Evolutionary conservation across 2,329 filamentous ascomycete genomes (phyloP), one percentile per base, ranked within the genome.

Genomic region (Cladosporium velox): DNA sequence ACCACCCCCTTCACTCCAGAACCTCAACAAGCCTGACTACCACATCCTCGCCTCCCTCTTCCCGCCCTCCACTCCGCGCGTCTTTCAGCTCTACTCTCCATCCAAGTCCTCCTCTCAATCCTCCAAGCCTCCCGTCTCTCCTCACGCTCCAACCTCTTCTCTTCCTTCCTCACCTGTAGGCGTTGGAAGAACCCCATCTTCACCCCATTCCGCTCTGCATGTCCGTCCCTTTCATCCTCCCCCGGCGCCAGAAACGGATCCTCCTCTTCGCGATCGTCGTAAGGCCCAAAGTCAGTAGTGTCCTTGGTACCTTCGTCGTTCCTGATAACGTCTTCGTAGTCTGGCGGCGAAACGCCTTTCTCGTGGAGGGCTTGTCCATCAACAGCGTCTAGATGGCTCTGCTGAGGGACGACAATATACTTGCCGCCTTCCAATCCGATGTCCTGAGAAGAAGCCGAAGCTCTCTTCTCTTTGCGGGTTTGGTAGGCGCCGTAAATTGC

Each of bases 1-100:
- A 4, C 24, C 24, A 8, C 41, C 5, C 8, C 10, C 14, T 6
- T 21, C 41, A 3, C n/a, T 21, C 6, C 26, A 5, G 26, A 15
- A 24, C 59, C 61, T 59, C 65, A 55, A 61, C 68, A 60, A 21
- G 58, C 41, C 15, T 26, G 58, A 15, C 58, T 47, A 49, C 49
- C 44, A 21, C 61, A 64, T 55, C 61, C 61, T 34, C 49, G 24
- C 18, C 61, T 30, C 7, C 49, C 52, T 38, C 49, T 47, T 8
- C 21, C 49, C 6, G 38, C 61, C 61, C 62, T 44, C 21, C 32
- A 67, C 38, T 57, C 21, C 7, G 47, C 51, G 10, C 49, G 41
- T 14, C 64, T 63, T 30, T 57, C 61, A 5, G 41, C 47, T 28
- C 41, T 62, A 15, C 38, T 32, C 34, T 64, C 61, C 51, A n/a